Conservation (phyloP, 2,329 filamentous ascomycete genomes). For the Purpureocillium takamizusanense region DNA sequence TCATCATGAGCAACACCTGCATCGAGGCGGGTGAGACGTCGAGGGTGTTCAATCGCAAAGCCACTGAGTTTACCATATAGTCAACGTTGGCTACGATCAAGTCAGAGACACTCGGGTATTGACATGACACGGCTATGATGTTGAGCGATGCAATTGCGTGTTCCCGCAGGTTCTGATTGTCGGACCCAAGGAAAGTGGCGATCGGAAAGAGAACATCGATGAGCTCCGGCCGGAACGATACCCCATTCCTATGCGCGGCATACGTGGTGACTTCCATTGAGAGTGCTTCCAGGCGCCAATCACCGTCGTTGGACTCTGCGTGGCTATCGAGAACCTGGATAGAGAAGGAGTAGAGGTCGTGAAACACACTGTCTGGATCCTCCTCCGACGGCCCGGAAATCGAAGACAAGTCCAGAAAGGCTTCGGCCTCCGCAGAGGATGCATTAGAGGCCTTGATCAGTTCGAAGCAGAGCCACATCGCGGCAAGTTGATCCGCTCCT, state of each 20-base stretch:
- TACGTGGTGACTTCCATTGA: constrained; percentile 74
- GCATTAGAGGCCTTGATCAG: constrained; percentile 52
- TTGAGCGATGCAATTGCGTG: constrained; percentile 83
- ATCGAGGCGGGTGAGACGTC: constrained; percentile 88
- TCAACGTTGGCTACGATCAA: constrained; percentile 88
- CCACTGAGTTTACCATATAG: constrained; percentile 91
- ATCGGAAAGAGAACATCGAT: constrained; percentile 88
- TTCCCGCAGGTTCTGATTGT: constrained; percentile 55
- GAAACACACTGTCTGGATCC: constrained; percentile 36
- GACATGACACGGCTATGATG: constrained; percentile 64
- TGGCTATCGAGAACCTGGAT: constrained; percentile 50
- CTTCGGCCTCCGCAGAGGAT: constrained; percentile 47
- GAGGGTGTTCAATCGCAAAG: constrained; percentile 80
- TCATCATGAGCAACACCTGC: constrained; percentile 90
- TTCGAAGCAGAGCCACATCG: constrained; percentile 73
- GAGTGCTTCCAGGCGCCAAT: constrained; percentile 70
- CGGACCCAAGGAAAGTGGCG: constrained; percentile 77
- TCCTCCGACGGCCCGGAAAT: constrained; percentile 23
- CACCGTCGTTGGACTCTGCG: constrained; percentile 36
- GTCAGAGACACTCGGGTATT: constrained; percentile 64
- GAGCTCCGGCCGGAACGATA: constrained; percentile 71
- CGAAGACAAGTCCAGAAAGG: constrained; percentile 51
- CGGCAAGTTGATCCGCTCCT: constrained; percentile 53
- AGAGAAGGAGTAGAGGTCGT: constrained; percentile 63
- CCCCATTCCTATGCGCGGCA: constrained; percentile 57